Conservation (phyloP, 345 rosid genomes). For the Citrus mangshanensis region DNA sequence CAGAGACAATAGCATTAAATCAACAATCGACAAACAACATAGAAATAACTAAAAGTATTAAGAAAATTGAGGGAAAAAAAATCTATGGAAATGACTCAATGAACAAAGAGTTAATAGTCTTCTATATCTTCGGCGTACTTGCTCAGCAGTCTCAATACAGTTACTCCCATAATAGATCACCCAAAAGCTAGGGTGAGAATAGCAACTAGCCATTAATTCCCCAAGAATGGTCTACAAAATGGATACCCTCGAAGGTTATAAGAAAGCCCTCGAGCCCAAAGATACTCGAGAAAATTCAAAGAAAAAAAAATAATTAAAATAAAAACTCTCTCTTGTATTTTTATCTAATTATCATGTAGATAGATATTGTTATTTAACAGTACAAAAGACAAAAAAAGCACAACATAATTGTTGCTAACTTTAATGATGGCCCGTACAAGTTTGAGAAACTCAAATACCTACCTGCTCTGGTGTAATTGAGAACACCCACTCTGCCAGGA, state of each 20-base stretch:
- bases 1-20: neutral
- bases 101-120: neutral
- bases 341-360: neutral
- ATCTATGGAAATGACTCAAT: neutral
- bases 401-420: neutral
- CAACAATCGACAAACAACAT: neutral
- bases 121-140: neutral
- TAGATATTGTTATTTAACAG: neutral
- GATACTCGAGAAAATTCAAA: neutral
- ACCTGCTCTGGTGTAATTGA: constrained; percentile 87
- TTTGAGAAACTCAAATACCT: constrained; percentile 14
- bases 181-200: neutral
- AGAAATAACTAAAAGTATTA: neutral
- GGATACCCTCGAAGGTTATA: neutral
- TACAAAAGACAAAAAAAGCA: neutral
- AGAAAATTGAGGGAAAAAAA: neutral
- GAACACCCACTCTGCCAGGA: constrained; percentile 45
- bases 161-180: neutral
- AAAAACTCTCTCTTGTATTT: no score
- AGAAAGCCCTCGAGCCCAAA: neutral
- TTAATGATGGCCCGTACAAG: neutral
- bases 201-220: neutral
- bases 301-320: no score
- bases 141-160: neutral
- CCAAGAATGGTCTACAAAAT: neutral